Evolutionary conservation across 768 basidiomycete species (phyloP), one percentile per base, ranked within the genome.

Genomic region (Calocybe indica): DNA sequence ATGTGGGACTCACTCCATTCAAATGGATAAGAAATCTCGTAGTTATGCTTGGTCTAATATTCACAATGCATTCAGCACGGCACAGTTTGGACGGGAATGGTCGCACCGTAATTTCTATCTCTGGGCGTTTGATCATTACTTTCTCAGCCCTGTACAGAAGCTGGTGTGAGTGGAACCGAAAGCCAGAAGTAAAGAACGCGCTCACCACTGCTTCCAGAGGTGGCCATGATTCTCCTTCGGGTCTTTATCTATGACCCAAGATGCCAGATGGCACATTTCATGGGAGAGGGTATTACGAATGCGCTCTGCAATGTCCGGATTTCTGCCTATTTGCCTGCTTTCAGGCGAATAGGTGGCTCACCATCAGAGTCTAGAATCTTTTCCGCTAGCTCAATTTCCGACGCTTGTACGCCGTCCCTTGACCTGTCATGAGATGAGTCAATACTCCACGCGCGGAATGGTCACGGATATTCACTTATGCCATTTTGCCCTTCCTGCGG

Each of bases 221-320:
- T 65, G 71, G 6, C 90, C 90, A 54, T 93, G 90, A 6, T 75
- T 77, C 60, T 89, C 88, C 49, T 79, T 79, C 4, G 82, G 76
- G 7, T 80, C 73, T 12, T 75, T 68, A 59, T 85, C 79, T 47
- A 94, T 88, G 15, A 88, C 68, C 91, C 91, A 94, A 47, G 79
- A 79, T 2, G 92, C 92, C 32, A 94, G 64, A 67, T 93, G 92
- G 56, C 91, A 93, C 90, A 93, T 92, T 62, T 94, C 92, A 55
- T 94, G 92, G 30, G 88, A 82, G 9, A 94, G 66, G 1, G 91
- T 93, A 57, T 85, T 83, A 33, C 84, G 73, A 42, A 93, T 85
- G 35, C 89, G 79, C 46, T 88, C 91, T 92, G 49, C 7, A 2
- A 44, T 40, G 31, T 47, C n/a, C 2, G 11, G 22, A 13, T 22